phyloP scores from a whole-genome alignment of 2,329 filamentous ascomycete genomes.

The Xylariales sp. region DNA sequence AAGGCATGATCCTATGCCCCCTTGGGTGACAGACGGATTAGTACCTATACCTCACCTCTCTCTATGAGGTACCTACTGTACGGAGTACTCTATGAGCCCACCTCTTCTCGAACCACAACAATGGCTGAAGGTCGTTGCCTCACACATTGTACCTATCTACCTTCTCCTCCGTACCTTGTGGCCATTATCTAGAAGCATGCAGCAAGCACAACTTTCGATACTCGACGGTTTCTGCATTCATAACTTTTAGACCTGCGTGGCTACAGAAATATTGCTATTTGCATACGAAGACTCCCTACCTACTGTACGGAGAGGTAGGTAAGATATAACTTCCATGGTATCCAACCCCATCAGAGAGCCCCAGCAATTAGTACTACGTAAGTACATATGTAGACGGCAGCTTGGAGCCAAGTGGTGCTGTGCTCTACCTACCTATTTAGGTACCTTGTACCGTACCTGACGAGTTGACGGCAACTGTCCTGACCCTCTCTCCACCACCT shows the following conservation, averaged over 20 bases:
- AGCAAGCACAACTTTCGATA: conserved; percentile 19
- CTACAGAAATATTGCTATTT: conserved; percentile 19
- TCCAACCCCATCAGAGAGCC: conserved; percentile 11
- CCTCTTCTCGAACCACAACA: conserved; percentile 40
- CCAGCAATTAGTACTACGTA: no score
- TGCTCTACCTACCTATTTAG: neutral
- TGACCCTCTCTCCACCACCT: conserved; percentile 8
- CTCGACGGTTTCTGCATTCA: conserved; percentile 24
- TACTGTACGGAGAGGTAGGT: neutral
- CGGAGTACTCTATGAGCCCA: conserved; percentile 19
- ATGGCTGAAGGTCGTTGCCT: conserved; percentile 33
- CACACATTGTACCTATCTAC: conserved; percentile 25
- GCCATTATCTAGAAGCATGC: conserved; percentile 28
- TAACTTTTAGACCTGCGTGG: conserved; percentile 22
- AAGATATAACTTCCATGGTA: conserved; percentile 7
- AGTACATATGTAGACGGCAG: no score
- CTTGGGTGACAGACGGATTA: neutral
- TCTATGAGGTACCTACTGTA: no score
- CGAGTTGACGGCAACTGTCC: conserved; percentile 16
- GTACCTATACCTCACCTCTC: no score
- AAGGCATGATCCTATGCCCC: neutral
- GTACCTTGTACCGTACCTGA: conserved; percentile 13
- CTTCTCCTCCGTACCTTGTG: no score
- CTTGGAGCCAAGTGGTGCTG: neutral
- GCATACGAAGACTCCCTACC: neutral